These are phyloP conservation scores for Aspergillus spinulosporus DNA, from an alignment of 2,329 filamentous ascomycete genomes.

Conservation along the genomic window DNA sequence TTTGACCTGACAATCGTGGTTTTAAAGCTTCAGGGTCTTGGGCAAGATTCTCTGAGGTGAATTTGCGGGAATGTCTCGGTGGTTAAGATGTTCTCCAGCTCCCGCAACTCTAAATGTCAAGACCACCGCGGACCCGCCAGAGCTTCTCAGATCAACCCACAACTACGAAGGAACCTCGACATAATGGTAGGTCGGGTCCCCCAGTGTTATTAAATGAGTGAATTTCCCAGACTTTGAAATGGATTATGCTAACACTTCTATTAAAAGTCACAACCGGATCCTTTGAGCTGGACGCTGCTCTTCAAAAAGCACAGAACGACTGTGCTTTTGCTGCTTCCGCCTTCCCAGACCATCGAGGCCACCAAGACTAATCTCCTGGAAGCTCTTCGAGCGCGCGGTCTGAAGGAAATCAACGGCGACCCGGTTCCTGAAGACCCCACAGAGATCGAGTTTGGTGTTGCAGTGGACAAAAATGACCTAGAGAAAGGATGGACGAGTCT, in stretches of 20 bases:
- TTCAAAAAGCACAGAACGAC: constrained; percentile 74
- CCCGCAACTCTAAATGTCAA: neutral
- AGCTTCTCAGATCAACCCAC: constrained; percentile 19
- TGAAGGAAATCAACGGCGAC: constrained; percentile 42
- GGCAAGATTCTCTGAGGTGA: constrained; percentile 2
- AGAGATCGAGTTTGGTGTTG: constrained; percentile 50
- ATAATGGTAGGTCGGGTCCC: constrained; percentile 20
- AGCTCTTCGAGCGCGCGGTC: constrained; percentile 51
- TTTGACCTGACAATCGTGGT: neutral
- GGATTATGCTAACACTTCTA: neutral
- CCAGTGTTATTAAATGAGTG: neutral
- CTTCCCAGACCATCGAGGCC: constrained; percentile 57
- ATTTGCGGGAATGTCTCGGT: neutral
- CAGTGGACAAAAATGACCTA: constrained; percentile 49
- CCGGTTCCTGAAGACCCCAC: constrained; percentile 40
- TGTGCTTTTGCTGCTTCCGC: constrained; percentile 66
- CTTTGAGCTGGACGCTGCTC: constrained; percentile 63
- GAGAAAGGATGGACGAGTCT: constrained; percentile 53
- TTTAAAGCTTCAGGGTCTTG: neutral
- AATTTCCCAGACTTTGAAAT: neutral
- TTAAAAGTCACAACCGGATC: constrained; percentile 31
- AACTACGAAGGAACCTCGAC: constrained; percentile 3
- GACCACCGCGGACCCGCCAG: constrained; percentile 18
- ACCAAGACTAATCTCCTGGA: constrained; percentile 61
- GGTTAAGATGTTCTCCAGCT: neutral